Evolutionary conservation across 2,329 filamentous ascomycete genomes (phyloP), one percentile per base, ranked within the genome.

Genomic region (Incumbomyces lentus): DNA sequence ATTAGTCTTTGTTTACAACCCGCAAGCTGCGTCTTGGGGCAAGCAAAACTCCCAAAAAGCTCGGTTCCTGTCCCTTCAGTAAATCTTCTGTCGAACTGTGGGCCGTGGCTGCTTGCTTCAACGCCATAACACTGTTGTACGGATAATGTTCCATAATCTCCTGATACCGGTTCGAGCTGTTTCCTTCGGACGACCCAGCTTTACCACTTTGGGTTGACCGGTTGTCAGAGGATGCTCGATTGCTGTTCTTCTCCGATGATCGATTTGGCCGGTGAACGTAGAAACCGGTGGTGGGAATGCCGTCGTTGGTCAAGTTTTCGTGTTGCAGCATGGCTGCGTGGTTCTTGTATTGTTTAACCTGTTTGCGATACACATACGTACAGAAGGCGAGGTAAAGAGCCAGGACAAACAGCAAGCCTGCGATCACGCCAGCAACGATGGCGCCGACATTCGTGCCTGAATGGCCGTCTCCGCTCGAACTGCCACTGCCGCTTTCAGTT

Each of bases 371-470:
- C 6, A 88, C 67, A 76, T 80, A 86, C 47, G 86, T 84, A 58
- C 78, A 83, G 69, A 86, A 86, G 49, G 82, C 83, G 19, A 86
- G 78, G 64, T 86, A 86, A 31, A 79, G 75, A 40, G 84, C 80
- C 49, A 79, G 73, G 46, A 83, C 55, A 40, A 77, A 76, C 3
- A 84, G 70, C 3, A 81, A 58, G n/a, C 79, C 82, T 0, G 84
- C 83, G 29, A 87, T 67, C 16, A 81, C 69, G 13, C 73, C 74
- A 0, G 74, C 74, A 10, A 76, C 65, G 43, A 79, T 78, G 46
- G 75, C 74, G 41, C 66, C 75, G 42, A 76, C 59, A 49, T 75
- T 74, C 10, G 68, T 62, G 2, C 67, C 67, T 22, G 50, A 47
- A 19, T 52, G 54, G 16, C 55, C 56, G 2, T 49, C 49, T 13